These are phyloP conservation scores for Lactifluus hygrophoroides DNA, from an alignment of 768 basidiomycete species.

Conservation along the genomic window DNA sequence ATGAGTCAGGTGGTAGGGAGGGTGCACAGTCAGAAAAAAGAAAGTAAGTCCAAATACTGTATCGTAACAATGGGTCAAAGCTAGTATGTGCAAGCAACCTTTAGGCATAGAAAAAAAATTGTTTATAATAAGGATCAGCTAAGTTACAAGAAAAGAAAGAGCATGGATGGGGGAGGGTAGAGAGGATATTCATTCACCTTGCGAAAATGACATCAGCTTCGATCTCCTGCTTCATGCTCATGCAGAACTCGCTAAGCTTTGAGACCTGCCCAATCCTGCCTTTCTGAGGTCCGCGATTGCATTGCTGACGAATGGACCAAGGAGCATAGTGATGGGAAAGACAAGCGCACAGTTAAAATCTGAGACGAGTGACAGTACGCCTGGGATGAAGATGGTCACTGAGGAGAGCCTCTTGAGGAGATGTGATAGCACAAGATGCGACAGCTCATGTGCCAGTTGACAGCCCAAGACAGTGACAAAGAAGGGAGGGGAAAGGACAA, in stretches of 20 bases:
- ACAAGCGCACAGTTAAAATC: slow-evolving; percentile 72
- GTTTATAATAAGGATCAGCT: not conserved
- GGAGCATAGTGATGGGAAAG: slow-evolving; percentile 84
- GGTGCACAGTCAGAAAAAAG: too few species aligned
- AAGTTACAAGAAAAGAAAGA: not conserved
- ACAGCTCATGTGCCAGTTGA: slow-evolving; percentile 87
- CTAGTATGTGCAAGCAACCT: slow-evolving; percentile 91
- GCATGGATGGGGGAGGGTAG: too few species aligned
- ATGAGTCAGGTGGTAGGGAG: too few species aligned
- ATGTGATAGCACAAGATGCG: slow-evolving; percentile 85
- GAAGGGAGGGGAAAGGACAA: too few species aligned
- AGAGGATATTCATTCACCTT: slow-evolving; percentile 43
- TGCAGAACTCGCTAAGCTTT: slow-evolving; percentile 67
- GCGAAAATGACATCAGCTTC: slow-evolving; percentile 90
- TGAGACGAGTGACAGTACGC: slow-evolving; percentile 65
- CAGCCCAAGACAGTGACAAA: too few species aligned
- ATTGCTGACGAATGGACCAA: slow-evolving; percentile 95
- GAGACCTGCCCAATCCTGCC: slow-evolving; percentile 62
- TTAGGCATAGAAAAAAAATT: not conserved
- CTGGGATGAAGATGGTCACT: slow-evolving; percentile 73
- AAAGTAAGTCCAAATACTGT: too few species aligned
- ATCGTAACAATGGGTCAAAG: slow-evolving; percentile 87
- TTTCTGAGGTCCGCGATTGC: slow-evolving; percentile 77
- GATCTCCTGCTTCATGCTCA: slow-evolving; percentile 74
- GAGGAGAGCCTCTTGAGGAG: slow-evolving; percentile 90